Base-by-base conservation (phyloP, 2,329 filamentous ascomycete genomes). In the Ceratocystis cubensis region DNA sequence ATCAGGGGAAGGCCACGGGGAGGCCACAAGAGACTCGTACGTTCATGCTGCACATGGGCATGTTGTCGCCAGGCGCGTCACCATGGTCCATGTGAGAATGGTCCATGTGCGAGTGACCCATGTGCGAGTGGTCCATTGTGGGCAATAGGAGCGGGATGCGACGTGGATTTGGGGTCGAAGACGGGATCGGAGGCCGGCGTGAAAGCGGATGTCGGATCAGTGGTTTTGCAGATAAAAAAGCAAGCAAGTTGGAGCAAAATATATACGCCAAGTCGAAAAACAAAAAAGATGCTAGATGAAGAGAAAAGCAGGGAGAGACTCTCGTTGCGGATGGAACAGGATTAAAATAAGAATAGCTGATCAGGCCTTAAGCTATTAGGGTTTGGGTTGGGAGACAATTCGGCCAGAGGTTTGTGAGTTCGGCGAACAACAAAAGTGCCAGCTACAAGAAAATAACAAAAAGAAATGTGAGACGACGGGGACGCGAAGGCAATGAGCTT, bases 41-140 rank as follows among this genome's bases (percentile, higher is more conserved):
- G 76, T 92, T 96, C 91, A 96, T 96, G 76, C 81, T 92, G 82
- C 92, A 96, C 80, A 86, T 84, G 70, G 78, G 79, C 81, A 84
- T 85, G 74, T 80, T 81, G 72, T 83, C 82, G 70, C 78, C 77
- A 72, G 79, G 78, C 71, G 82, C 81, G 68, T 80, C 80, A 72
- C 75, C 72, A 69, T 75, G 79, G 69, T 77, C 78, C 78, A 81
- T 80, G 25, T 74, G 72, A 61, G 73, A 73, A 73, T 80, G 78
- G 65, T 78, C 74, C 75, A 77, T 78, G 65, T 70, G 64, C 17
- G 61, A 62, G 65, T 66, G 64, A 20, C 48, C 65, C 66, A 67
- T 67, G 57, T 67, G 63, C 63, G 46, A 65, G 63, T 70, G 44
- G 66, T 66, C 66, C 63, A 69, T 65, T 53, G 53, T 22, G 53